These are phyloP conservation scores for Pezicula carpinea DNA, from an alignment of 2,329 filamentous ascomycete genomes.

Conservation along the genomic window DNA sequence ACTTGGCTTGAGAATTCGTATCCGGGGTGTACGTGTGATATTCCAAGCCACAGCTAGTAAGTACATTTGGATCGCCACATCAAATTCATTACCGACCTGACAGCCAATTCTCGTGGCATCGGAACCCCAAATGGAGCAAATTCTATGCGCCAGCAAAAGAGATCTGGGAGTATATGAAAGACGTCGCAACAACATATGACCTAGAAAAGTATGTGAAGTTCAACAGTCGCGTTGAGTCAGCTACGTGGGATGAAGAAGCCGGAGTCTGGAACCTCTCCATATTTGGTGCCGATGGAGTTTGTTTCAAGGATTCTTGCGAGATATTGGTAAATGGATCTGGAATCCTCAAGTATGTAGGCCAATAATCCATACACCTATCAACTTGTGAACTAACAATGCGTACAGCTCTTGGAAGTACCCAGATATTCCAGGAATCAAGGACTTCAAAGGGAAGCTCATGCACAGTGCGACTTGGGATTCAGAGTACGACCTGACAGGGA, in stretches of 20 bases:
- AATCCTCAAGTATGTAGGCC: constrained; percentile 38
- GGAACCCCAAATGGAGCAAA: constrained; percentile 25
- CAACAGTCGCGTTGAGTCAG: constrained; percentile 36
- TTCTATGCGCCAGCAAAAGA: constrained; percentile 25
- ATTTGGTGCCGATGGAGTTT: constrained; percentile 3
- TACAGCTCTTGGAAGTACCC: constrained; percentile 40
- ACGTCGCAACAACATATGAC: constrained; percentile 26
- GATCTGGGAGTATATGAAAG: constrained; percentile 30
- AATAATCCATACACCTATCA: neutral
- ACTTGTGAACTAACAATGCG: neutral
- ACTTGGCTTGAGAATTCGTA: constrained; percentile 48
- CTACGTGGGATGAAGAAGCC: constrained; percentile 37
- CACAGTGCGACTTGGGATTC: constrained; percentile 53
- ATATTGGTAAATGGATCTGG: constrained; percentile 44
- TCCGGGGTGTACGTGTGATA: constrained; percentile 49
- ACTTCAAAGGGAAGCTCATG: constrained; percentile 40
- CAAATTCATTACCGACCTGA: too few relatives aligned
- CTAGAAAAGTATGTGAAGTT: constrained; percentile 39
- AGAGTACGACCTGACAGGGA: constrained; percentile 40
- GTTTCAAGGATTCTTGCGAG: constrained; percentile 37
- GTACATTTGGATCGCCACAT: constrained; percentile 23
- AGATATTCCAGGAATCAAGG: constrained; percentile 40
- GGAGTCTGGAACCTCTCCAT: constrained; percentile 32
- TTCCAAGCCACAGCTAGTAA: constrained; percentile 55
- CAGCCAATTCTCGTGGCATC: constrained; percentile 12